Conservation (phyloP, 2,329 filamentous ascomycete genomes). For the Alternaria panax region DNA sequence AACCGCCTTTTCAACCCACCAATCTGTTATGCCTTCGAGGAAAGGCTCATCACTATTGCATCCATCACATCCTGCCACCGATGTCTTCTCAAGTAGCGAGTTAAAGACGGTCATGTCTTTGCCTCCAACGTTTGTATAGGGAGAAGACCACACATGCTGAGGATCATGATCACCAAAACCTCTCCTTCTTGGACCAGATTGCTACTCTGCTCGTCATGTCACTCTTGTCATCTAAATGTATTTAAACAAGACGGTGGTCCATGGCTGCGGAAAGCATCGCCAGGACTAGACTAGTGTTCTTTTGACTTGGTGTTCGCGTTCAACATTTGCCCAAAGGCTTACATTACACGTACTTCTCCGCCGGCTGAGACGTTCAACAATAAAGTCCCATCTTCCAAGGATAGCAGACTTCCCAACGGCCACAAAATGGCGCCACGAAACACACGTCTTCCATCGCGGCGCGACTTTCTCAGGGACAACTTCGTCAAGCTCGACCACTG, state of each 20-base stretch:
- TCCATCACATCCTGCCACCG: constrained; percentile 24
- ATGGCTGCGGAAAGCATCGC: neutral
- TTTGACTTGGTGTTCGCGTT: neutral
- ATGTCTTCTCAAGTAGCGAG: neutral
- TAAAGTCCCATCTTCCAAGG: neutral
- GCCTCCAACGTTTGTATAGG: neutral
- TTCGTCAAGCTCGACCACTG: neutral
- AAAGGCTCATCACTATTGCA: constrained; percentile 31
- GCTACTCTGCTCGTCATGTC: neutral
- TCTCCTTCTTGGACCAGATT: neutral
- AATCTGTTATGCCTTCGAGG: neutral
- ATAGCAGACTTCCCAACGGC: neutral
- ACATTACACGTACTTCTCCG: neutral
- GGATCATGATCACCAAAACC: neutral
- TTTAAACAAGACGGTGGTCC: neutral
- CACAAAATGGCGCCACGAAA: neutral
- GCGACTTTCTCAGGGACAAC: neutral
- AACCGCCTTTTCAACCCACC: neutral
- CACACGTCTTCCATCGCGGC: neutral
- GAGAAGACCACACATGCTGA: neutral
- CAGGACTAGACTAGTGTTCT: neutral
- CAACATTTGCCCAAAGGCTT: neutral
- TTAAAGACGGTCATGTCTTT: constrained; percentile 7
- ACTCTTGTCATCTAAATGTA: neutral
- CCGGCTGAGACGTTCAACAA: too few relatives aligned